Evolutionary conservation across 2,329 filamentous ascomycete species (phyloP).

Genomic region (Endoconidiophora polonica): DNA sequence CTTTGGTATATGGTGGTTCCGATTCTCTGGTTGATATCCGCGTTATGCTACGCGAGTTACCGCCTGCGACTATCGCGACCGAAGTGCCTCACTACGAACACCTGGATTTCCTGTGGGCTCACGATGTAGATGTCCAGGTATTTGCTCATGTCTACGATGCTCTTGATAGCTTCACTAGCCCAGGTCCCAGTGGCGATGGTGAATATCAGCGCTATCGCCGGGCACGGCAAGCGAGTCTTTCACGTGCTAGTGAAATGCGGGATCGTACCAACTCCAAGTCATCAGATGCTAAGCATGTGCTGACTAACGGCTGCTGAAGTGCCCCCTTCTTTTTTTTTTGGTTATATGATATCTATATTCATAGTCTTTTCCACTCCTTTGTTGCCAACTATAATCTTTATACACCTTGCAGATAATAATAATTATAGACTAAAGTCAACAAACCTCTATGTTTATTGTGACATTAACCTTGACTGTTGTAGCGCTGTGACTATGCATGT

Average conservation of each 20-base stretch:
- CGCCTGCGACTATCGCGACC: constrained; percentile 66
- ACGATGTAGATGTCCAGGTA: constrained; percentile 66
- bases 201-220: constrained; percentile 42
- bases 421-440: too few relatives aligned
- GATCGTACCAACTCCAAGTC: not conserved
- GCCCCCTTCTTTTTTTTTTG: too few relatives aligned
- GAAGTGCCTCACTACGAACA: constrained; percentile 91
- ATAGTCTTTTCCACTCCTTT: too few relatives aligned
- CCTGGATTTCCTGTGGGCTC: constrained; percentile 88
- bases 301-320: not conserved
- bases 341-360: too few relatives aligned
- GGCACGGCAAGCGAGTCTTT: constrained; percentile 33
- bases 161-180: constrained; percentile 51
- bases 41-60: constrained; percentile 79
- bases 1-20: constrained; percentile 81
- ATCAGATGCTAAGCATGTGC: not conserved
- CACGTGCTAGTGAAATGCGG: constrained; percentile 6
- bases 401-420: too few relatives aligned
- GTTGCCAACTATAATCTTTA: too few relatives aligned
- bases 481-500: too few relatives aligned
- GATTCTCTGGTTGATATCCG: constrained; percentile 91
- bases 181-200: constrained; percentile 36
- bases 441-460: too few relatives aligned
- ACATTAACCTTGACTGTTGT: too few relatives aligned
- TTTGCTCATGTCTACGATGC: constrained; percentile 88